A percentile compares a stretch with the other conserved stretches of the same genome.
Conservation (phyloP, 2,329 filamentous ascomycete genomes). For the Falciphora oryzae region DNA sequence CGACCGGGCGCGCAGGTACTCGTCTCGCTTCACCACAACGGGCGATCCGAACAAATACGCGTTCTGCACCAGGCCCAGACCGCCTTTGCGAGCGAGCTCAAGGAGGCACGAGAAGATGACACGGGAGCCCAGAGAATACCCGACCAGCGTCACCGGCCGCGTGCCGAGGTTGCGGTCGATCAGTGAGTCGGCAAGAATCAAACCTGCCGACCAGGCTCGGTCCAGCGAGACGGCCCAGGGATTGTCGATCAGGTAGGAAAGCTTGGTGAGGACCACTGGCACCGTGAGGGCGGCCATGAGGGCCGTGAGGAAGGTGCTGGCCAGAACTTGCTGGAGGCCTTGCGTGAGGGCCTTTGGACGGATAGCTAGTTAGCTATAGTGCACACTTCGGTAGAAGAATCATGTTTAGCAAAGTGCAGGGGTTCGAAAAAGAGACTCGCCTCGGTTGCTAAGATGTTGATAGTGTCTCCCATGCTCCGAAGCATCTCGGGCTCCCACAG, state of each 20-base stretch:
- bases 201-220: conserved; percentile 78
- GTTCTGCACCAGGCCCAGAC: conserved; percentile 84
- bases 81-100: conserved; percentile 79
- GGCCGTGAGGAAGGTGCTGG: conserved; percentile 78
- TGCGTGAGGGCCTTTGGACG: conserved; percentile 74
- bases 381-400: background rate
- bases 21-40: conserved; percentile 84
- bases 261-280: conserved; percentile 87
- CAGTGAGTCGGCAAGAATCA: conserved; percentile 90
- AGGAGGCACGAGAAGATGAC: conserved; percentile 89
- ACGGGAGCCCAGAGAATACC: conserved; percentile 86
- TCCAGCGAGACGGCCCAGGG: conserved; percentile 97
- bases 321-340: conserved; percentile 91
- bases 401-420: background rate
- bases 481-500: conserved; percentile 99
- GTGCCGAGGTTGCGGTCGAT: conserved; percentile 88
- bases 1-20: conserved; percentile 74
- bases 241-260: conserved; percentile 95
- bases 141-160: conserved; percentile 85
- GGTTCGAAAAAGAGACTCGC: conserved; percentile 46
- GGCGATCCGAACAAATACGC: conserved; percentile 93
- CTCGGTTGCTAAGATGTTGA: conserved; percentile 97
- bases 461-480: conserved; percentile 94
- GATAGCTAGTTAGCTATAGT: background rate
- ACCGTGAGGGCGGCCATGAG: conserved; percentile 90